Evolutionary conservation across 2,329 filamentous ascomycete species (phyloP), one percentile per base, ranked within the genome.

Genomic region (Sporothrix phasma): DNA sequence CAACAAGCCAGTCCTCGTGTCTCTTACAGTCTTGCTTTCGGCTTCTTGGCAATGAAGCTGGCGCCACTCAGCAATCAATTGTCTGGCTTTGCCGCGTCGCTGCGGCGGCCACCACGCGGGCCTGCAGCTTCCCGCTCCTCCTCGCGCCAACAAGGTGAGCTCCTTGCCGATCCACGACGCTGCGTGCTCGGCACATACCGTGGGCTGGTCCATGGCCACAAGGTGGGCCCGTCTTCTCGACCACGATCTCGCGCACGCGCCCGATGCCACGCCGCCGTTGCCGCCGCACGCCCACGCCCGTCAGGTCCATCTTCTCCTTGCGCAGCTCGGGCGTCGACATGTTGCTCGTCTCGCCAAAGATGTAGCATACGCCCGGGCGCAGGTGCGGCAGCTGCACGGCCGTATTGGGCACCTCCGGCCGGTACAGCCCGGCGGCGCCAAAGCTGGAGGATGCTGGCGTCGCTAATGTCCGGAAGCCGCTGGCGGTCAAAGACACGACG

Each of bases 161-260:
- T 88, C 84, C n/a, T 71, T 70, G 0, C 73, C 78, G 63, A 89
- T 73, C 79, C 85, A 90, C 29, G 73, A 71, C 0, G 81, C 81
- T 0, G 83, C 80, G 19, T 81, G 74, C 65, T 82, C 77, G 1
- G 90, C 92, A 67, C 87, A 88, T 70, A 84, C 79, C 2, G 71
- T 77, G 0, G 89, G 88, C 45, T 83, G 82, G 74, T 96, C 92
- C 84, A 96, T 89, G 0, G 92, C 88, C 31, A 97, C 84, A 47
- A 97, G 74, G 74, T 97, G 93, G n/a, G 0, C 92, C 91, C 5
- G 81, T 79, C 0, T 81, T 81, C 31, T 87, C 76, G 7, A 94
- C 75, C 17, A 84, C 78, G 5, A 89, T 81, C 68, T 86, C 80
- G 64, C 79, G 80, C 2, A 96, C 92, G 53, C 85, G 79, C 88